Conservation (phyloP, 2,329 filamentous ascomycete species). For the Aspergillus ruber region DNA sequence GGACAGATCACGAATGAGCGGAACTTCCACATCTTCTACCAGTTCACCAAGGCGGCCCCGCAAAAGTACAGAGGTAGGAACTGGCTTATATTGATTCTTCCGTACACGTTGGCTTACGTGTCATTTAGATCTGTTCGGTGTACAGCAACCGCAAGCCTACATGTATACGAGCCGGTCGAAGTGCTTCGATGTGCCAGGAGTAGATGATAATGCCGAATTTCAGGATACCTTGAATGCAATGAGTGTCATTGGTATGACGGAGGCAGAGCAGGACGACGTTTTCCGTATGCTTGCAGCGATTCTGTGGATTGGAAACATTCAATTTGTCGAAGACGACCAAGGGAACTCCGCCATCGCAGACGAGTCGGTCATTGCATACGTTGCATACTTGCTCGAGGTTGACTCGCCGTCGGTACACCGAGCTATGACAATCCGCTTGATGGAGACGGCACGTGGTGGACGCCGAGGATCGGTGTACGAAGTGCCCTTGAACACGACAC, state of each 20-base stretch:
- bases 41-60: constrained; percentile 94
- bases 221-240: constrained; percentile 88
- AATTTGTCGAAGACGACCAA: constrained; percentile 80
- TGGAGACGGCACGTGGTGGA: constrained; percentile 64
- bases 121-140: constrained; percentile 65
- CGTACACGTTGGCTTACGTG: constrained; percentile 2
- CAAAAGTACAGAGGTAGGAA: constrained; percentile 62
- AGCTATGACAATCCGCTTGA: constrained; percentile 80
- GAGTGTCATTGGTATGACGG: constrained; percentile 82
- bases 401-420: constrained; percentile 73
- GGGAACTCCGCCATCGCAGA: constrained; percentile 84
- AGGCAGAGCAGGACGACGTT: constrained; percentile 88
- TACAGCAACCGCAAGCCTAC: constrained; percentile 89
- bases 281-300: constrained; percentile 91
- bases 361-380: constrained; percentile 86
- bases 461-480: constrained; percentile 63
- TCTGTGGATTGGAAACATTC: constrained; percentile 90
- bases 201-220: constrained; percentile 86
- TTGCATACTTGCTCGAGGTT: constrained; percentile 89
- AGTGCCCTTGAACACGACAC: constrained; percentile 76
- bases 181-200: constrained; percentile 88
- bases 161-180: constrained; percentile 90
- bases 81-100: constrained; percentile 1
- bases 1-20: constrained; percentile 92
- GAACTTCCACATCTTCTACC: constrained; percentile 99